Conservation (phyloP, 257 asterid species). For the Pogostemon cablin region DNA sequence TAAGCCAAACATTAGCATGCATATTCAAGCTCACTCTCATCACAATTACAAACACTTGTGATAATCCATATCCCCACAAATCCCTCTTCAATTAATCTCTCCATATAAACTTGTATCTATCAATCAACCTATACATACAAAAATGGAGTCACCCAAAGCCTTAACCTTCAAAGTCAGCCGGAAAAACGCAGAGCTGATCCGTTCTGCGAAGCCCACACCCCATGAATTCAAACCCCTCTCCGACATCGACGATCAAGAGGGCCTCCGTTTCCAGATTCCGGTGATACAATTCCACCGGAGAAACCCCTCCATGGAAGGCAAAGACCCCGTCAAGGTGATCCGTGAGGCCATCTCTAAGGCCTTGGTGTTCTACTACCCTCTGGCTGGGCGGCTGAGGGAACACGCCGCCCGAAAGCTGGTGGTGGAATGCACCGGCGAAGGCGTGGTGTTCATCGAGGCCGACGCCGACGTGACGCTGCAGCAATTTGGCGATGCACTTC, state of each 20-base stretch:
- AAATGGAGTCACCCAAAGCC: constrained; percentile 39
- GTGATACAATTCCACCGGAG: constrained; percentile 56
- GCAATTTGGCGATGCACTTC: constrained; percentile 61
- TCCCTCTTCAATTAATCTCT: no score
- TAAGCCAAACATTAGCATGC: no score
- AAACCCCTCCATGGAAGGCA: constrained; percentile 30
- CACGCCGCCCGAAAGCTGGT: constrained; percentile 50
- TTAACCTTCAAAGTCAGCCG: constrained; percentile 54
- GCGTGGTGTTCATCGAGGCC: constrained; percentile 62
- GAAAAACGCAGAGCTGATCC: constrained; percentile 50
- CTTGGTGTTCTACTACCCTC: constrained; percentile 69
- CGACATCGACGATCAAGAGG: constrained; percentile 69
- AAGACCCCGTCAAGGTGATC: constrained; percentile 55
- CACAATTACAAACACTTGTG: no score
- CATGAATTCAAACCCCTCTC: constrained; percentile 56
- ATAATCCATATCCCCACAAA: no score
- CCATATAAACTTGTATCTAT: no score
- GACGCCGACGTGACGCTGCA: constrained; percentile 57
- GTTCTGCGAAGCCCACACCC: constrained; percentile 68
- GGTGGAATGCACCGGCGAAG: constrained; percentile 82
- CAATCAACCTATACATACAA: no score
- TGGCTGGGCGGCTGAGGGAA: constrained; percentile 71
- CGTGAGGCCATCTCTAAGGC: constrained; percentile 56
- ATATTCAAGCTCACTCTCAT: no score
- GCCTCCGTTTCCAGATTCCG: constrained; percentile 66